Conservation (phyloP, 495 filamentous ascomycete genomes). For the Aspergillus cristatus region DNA sequence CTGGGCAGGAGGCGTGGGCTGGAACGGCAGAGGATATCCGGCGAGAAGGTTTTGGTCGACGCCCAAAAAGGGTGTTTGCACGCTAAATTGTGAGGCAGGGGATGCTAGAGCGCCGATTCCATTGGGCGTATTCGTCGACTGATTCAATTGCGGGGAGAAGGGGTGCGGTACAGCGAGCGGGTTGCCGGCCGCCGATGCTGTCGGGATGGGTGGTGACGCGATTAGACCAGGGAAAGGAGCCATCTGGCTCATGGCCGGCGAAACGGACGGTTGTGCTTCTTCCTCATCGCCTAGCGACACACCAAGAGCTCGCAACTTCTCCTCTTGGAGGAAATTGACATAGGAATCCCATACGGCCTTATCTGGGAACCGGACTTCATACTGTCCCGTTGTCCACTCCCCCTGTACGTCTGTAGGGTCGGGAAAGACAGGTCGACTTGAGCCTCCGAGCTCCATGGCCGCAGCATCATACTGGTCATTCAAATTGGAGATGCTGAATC, state of each 20-base stretch:
- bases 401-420: slow-evolving; percentile 47
- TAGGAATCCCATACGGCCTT: slow-evolving; percentile 72
- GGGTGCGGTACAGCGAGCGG: slow-evolving; percentile 25
- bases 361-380: slow-evolving; percentile 68
- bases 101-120: slow-evolving; percentile 51
- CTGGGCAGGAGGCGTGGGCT: slow-evolving; percentile 36
- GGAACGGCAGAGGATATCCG: slow-evolving; percentile 34
- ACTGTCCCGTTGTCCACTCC: slow-evolving; percentile 43
- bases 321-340: slow-evolving; percentile 70
- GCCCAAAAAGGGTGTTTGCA: slow-evolving; percentile 34
- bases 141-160: slow-evolving; percentile 38
- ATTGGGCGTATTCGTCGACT: slow-evolving; percentile 49
- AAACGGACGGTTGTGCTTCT: slow-evolving; percentile 58
- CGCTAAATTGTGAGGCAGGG: slow-evolving; percentile 40
- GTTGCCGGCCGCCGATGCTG: slow-evolving; percentile 35
- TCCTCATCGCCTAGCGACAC: slow-evolving; percentile 71
- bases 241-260: slow-evolving; percentile 57
- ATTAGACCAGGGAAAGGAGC: slow-evolving; percentile 51
- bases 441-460: slow-evolving; percentile 30
- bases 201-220: slow-evolving; percentile 44
- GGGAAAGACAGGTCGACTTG: slow-evolving; percentile 69
- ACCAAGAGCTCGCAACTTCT: slow-evolving; percentile 83
- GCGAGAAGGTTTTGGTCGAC: slow-evolving; percentile 31
- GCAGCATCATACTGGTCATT: slow-evolving; percentile 31
- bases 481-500: slow-evolving; percentile 54